Conservation (phyloP, 2,329 filamentous ascomycete genomes). For the Epichloe scottii region DNA sequence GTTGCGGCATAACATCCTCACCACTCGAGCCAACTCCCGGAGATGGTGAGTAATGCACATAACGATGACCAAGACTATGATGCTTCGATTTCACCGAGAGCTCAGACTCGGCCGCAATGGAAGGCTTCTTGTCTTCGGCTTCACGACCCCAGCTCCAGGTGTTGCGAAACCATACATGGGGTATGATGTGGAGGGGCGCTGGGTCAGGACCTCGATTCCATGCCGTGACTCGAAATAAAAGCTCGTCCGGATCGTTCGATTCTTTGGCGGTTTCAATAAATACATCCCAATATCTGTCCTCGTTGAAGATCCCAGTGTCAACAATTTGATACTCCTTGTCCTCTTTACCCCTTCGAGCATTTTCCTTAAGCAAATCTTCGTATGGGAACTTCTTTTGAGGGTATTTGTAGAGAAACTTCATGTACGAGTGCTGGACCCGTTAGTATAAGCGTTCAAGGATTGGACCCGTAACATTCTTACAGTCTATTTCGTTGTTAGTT, state of each 20-base stretch:
- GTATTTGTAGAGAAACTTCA: conserved; percentile 98
- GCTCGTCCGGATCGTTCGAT: conserved; percentile 76
- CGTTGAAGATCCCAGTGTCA: conserved; percentile 79
- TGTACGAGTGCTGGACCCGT: conserved; percentile 71
- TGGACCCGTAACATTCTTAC: conserved; percentile 19
- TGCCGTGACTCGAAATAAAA: conserved; percentile 87
- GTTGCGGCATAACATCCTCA: conserved; percentile 70
- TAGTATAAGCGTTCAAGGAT: neutral
- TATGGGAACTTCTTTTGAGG: conserved; percentile 88
- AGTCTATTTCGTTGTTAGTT: conserved; percentile 26
- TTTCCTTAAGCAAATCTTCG: conserved; percentile 74
- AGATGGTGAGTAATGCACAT: conserved; percentile 76
- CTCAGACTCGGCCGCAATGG: conserved; percentile 53
- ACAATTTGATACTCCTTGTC: conserved; percentile 86
- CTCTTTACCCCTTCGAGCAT: conserved; percentile 59
- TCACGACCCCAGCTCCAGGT: conserved; percentile 94
- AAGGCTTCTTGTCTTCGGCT: conserved; percentile 61
- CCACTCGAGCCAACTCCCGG: conserved; percentile 69
- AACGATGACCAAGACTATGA: conserved; percentile 67
- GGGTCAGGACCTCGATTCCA: conserved; percentile 91
- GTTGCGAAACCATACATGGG: conserved; percentile 94
- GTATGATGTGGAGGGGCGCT: conserved; percentile 83
- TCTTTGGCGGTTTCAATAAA: conserved; percentile 95
- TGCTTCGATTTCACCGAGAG: conserved; percentile 68
- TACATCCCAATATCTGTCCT: conserved; percentile 92